Percentiles rank a stretch among this genome's conserved stretches.
Conservation (phyloP, 805 yeast species). For the Wickerhamomyces ciferrii region DNA sequence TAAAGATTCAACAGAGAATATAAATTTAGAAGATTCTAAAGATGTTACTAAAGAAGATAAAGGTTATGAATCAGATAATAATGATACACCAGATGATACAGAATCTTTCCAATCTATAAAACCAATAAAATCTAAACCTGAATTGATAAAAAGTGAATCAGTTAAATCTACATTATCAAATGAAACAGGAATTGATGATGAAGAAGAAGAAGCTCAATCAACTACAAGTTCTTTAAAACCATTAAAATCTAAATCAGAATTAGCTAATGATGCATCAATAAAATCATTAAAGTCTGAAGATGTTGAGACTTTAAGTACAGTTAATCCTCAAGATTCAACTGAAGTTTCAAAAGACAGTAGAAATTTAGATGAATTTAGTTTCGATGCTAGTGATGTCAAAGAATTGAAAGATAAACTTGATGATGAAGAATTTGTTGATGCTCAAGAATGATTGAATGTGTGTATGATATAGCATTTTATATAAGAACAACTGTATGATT, state of each 20-base stretch:
- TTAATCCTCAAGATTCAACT: too few species aligned
- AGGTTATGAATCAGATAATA: conserved; percentile 2
- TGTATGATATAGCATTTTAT: background rate
- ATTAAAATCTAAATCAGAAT: background rate
- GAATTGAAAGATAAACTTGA: background rate
- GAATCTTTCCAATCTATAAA: too few species aligned
- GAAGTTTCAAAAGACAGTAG: background rate
- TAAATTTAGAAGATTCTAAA: background rate
- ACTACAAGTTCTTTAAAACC: background rate
- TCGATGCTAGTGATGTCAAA: background rate
- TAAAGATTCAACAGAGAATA: background rate
- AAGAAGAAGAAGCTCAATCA: background rate
- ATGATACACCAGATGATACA: background rate
- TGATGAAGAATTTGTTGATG: conserved; percentile 4
- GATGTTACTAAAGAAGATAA: background rate
- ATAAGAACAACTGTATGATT: too few species aligned
- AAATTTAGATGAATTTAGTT: background rate
- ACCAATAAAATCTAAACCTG: background rate
- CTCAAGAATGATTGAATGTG: background rate
- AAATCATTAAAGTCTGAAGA: background rate
- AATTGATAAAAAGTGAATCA: background rate
- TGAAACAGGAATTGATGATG: conserved; percentile 2
- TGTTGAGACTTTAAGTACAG: background rate
- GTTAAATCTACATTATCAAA: background rate
- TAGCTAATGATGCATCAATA: background rate